Conservation (phyloP, 2,329 filamentous ascomycete genomes). For the Aspergillus calidoustus region DNA sequence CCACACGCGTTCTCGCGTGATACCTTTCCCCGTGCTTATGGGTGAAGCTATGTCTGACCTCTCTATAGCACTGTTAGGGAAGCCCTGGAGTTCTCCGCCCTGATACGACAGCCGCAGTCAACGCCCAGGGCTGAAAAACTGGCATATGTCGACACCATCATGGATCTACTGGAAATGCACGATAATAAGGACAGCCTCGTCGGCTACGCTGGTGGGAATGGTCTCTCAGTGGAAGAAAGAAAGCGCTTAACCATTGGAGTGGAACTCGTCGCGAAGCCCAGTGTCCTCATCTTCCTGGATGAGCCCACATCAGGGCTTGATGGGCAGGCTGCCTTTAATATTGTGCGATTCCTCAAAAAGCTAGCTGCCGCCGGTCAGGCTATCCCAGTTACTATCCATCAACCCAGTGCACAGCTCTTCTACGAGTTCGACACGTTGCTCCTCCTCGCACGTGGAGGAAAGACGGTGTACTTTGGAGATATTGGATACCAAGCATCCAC, state of each 20-base stretch:
- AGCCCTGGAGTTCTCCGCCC: conserved; percentile 68
- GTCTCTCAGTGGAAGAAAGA: conserved; percentile 65
- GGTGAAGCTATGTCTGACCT: no score
- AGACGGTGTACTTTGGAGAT: conserved; percentile 71
- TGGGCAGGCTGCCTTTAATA: conserved; percentile 68
- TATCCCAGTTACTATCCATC: conserved; percentile 73
- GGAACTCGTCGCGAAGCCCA: conserved; percentile 70
- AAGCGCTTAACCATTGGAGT: conserved; percentile 74
- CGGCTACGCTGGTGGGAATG: conserved; percentile 39
- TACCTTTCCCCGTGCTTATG: no score
- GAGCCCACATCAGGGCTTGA: conserved; percentile 73
- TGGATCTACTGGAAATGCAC: conserved; percentile 65
- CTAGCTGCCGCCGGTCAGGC: conserved; percentile 67
- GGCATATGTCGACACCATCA: conserved; percentile 67
- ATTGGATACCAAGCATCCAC: conserved; percentile 68
- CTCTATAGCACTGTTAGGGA: conserved; percentile 69
- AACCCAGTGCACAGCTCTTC: conserved; percentile 68
- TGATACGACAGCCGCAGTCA: conserved; percentile 61
- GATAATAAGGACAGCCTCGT: conserved; percentile 69
- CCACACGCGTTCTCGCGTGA: no score
- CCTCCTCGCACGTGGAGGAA: conserved; percentile 68
- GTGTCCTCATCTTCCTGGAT: conserved; percentile 71
- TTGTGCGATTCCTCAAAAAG: conserved; percentile 69
- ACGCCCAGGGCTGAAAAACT: conserved; percentile 63
- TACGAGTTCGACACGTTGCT: conserved; percentile 73